Base-by-base conservation (phyloP, 2,329 filamentous ascomycete genomes). In the Pseudocercospora crystallina region DNA sequence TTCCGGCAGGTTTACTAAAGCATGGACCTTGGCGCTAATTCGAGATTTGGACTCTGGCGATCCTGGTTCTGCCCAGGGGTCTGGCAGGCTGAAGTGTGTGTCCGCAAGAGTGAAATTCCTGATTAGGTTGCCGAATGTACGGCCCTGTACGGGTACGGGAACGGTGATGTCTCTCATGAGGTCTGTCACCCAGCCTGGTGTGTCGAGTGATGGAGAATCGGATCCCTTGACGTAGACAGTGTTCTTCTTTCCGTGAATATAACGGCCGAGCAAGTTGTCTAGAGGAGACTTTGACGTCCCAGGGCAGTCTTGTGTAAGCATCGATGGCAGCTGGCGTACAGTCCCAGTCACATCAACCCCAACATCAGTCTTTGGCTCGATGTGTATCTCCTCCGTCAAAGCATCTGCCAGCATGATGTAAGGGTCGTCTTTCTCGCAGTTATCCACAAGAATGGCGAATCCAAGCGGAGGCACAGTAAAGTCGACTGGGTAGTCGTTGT, bases 61-160 rank as follows among this genome's bases (percentile, higher is more conserved):
- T 50, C 80, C 82, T 0, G 89, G 88, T 13, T 90, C 84, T 2
- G 90, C 89, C 62, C 86, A 81, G 0, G 89, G 87, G 62, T 90
- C 83, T 0, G 94, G 94, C 39, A 99, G 74, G 42, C 82, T 83
- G 69, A 99, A 96, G 62, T 95, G 84, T 35, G 95, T 89, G 65
- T 96, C 82, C 2, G 84, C 83, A 58, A 97, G 75, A 15, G 90
- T 87, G 66, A 97, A 96, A 61, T 94, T 92, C 60, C 85, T 86
- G 66, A 99, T 87, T 12, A 96, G 74, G 58, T 87, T 84, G 58
- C 90, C 90, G 62, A 96, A 85, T 0, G 85, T 85, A 51, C 85
- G 83, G 5, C 90, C 90, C 0, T 90, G 89, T 56, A 97, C 87
- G 5, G 90, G 87, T 5, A 97, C 76, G 2, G 91, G 90, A 0